Conservation (phyloP, 495 filamentous ascomycete species). For the Aspergillus kassunensis region DNA sequence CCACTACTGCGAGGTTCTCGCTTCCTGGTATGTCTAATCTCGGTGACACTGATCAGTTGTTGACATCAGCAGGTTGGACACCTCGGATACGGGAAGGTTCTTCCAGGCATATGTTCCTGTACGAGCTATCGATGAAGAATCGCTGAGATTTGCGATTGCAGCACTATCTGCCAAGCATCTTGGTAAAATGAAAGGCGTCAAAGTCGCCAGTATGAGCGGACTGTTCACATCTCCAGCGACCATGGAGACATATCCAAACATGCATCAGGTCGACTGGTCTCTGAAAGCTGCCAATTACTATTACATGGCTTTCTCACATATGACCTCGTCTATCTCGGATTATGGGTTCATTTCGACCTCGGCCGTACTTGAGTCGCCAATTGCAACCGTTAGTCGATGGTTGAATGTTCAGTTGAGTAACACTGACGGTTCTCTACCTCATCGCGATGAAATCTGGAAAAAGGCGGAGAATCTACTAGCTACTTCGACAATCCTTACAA, state of each 20-base stretch:
- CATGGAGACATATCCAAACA: conserved; percentile 38
- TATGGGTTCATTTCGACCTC: conserved; percentile 34
- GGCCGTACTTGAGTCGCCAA: conserved; percentile 33
- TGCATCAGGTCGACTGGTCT: conserved; percentile 36
- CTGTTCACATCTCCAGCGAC: conserved; percentile 34
- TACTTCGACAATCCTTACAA: conserved; percentile 25
- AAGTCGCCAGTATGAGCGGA: conserved; percentile 15
- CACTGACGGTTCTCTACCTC: background rate
- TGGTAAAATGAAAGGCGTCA: conserved; percentile 34
- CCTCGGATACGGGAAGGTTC: conserved; percentile 37
- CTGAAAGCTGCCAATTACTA: conserved; percentile 43
- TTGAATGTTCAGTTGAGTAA: conserved; percentile 12
- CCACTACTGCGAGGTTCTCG: conserved; percentile 34
- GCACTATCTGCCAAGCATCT: conserved; percentile 42
- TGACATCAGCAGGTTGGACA: conserved; percentile 33
- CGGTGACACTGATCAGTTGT: conserved; percentile 7
- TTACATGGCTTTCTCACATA: conserved; percentile 31
- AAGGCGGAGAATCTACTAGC: conserved; percentile 34
- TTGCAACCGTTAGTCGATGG: conserved; percentile 30
- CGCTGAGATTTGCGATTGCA: conserved; percentile 35
- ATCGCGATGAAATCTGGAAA: conserved; percentile 12
- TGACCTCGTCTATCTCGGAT: conserved; percentile 28
- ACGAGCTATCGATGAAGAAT: conserved; percentile 30
- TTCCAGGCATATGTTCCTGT: conserved; percentile 38
- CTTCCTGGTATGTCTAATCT: conserved; percentile 32